Evolutionary conservation across 2,329 filamentous ascomycete species (phyloP), one percentile per base, ranked within the genome.

Genomic region (Trichophyton benhamiae): DNA sequence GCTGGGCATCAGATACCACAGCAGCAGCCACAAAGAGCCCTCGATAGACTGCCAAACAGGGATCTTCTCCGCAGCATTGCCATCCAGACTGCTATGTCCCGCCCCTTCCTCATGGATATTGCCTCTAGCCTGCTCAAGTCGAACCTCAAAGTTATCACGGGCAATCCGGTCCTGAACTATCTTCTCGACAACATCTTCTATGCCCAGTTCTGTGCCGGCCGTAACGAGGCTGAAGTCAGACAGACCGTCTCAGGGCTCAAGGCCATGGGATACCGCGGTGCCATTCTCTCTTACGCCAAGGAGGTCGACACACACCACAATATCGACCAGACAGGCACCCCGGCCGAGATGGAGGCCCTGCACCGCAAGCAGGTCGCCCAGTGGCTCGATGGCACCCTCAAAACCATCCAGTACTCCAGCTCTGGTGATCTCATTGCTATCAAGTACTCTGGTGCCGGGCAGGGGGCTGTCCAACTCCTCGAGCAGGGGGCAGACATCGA

Each of bases 381-480:
- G 49, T 84, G 81, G 81, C 72, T 78, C 48, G 72, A 79, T 27
- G 81, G 80, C 2, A 82, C 80, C 4, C 66, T 83, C 55, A 72
- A 78, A 62, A 83, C 81, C 0, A 72, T 84, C 1, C 73, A 77
- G 11, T 80, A 82, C 76, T 73, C 80, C 2, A 75, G 75, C 36
- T 68, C 74, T n/a, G 78, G 78, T 3, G 80, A 82, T 63, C 81
- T 78, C 64, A 70, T 82, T 42, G 79, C 77, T 20, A 69, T 82
- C 61, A 82, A 82, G 76, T 80, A 94, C 79, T 91, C 87, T 1
- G 91, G 91, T 7, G 88, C 91, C 8, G 91, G 65, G n/a, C 49
- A 62, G 30, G 62, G 63, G 49, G 62, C 62, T 58, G 65, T 66
- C 25, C 48, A 64, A 13, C 38, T 61, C 42, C 52, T 66, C 30